These are phyloP conservation scores for Dunaliella primolecta DNA, from an alignment of 139 green algal genomes.

Conservation along the genomic window DNA sequence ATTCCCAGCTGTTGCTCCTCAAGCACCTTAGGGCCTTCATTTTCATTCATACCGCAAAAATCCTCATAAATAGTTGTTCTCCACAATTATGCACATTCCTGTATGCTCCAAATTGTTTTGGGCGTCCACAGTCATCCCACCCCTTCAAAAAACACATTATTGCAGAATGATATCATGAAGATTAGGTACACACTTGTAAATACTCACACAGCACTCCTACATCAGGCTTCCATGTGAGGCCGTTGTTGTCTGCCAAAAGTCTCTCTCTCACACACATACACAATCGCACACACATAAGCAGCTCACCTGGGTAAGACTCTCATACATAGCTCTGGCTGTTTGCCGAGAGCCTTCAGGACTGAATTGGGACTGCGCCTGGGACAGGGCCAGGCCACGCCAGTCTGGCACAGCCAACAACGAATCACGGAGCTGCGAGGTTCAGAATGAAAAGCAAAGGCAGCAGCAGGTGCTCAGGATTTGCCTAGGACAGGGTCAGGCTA, in stretches of 20 bases:
- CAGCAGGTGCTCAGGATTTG: neutral
- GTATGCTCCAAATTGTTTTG: too few relatives aligned
- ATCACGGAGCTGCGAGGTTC: neutral
- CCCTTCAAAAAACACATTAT: too few relatives aligned
- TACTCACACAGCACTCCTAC: too few relatives aligned
- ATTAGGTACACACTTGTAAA: neutral
- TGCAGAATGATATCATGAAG: neutral
- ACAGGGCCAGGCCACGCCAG: neutral
- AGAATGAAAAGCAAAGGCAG: neutral
- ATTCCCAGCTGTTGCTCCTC: too few relatives aligned
- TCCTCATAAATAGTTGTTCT: too few relatives aligned
- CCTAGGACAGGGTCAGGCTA: neutral
- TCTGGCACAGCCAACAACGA: neutral
- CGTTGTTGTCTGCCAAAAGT: neutral
- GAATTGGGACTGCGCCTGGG: neutral
- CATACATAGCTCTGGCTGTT: neutral
- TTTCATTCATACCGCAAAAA: too few relatives aligned
- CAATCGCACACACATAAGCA: neutral
- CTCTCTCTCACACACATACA: neutral
- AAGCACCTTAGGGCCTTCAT: too few relatives aligned
- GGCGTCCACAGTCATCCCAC: too few relatives aligned
- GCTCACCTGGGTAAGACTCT: neutral
- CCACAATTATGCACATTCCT: too few relatives aligned
- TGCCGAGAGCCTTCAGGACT: neutral
- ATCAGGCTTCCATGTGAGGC: neutral